Evolutionary conservation across 371 early-diverging fungal species (phyloP).

Genomic region (Mucor velutinosus): DNA sequence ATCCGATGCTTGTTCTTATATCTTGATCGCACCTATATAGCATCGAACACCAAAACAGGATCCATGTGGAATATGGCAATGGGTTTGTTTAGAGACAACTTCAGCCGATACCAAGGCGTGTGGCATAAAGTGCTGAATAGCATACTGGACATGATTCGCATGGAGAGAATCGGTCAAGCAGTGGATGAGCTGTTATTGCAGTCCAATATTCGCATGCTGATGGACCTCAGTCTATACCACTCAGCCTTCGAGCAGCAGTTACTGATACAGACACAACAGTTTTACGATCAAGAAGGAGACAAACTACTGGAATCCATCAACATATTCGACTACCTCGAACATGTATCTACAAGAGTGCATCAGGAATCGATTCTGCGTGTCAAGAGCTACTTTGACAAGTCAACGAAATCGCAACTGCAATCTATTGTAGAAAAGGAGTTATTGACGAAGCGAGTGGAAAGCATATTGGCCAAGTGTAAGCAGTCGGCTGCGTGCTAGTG

Average conservation of each 20-base stretch:
- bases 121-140: conserved; percentile 56
- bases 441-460: conserved; percentile 63
- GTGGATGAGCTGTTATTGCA: conserved; percentile 46
- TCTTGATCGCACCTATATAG: conserved; percentile 88
- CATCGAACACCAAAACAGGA: conserved; percentile 66
- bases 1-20: conserved; percentile 87
- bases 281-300: conserved; percentile 74
- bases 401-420: conserved; percentile 68
- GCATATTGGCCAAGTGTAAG: conserved; percentile 68
- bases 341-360: conserved; percentile 70
- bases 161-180: conserved; percentile 45
- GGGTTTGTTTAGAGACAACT: conserved; percentile 67
- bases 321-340: conserved; percentile 69
- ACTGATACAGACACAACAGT: conserved; percentile 63
- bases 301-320: conserved; percentile 52
- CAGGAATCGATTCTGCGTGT: conserved; percentile 69
- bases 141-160: conserved; percentile 56
- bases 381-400: conserved; percentile 74
- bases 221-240: conserved; percentile 79
- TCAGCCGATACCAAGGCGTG: conserved; percentile 54
- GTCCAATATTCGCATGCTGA: conserved; percentile 73
- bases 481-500: neutral
- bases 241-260: conserved; percentile 71
- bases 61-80: conserved; percentile 88
- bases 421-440: conserved; percentile 70